These are phyloP conservation scores for Fraxinus xanthoxyloides DNA, from an alignment of 305 asterid species.

Conservation along the genomic window DNA sequence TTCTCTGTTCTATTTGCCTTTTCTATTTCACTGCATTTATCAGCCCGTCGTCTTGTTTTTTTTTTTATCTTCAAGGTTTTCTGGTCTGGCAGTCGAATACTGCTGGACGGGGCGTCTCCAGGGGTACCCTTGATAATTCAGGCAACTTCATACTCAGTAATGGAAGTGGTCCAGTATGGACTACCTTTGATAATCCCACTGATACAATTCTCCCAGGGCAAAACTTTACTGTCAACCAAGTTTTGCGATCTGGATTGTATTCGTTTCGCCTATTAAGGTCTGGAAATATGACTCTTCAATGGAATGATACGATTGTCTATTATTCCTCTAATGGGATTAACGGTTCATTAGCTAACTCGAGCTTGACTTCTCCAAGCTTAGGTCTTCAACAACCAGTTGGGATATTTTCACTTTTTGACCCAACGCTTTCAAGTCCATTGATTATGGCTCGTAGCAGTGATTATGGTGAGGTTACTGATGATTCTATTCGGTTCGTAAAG, in stretches of 20 bases:
- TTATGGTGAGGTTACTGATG: constrained; percentile 44
- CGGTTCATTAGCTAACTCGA: constrained; percentile 23
- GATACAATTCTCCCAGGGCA: constrained; percentile 69
- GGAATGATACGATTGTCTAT: constrained; percentile 52
- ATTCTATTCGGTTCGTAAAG: constrained; percentile 51
- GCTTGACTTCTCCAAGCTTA: constrained; percentile 55
- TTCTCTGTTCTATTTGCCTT: not conserved
- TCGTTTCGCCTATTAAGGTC: constrained; percentile 37
- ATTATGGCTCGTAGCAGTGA: constrained; percentile 52
- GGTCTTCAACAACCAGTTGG: constrained; percentile 44
- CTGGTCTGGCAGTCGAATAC: constrained; percentile 67
- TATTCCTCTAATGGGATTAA: constrained; percentile 45
- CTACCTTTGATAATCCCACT: constrained; percentile 66
- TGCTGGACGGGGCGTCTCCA: constrained; percentile 42
- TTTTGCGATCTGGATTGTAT: constrained; percentile 52
- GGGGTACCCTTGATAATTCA: constrained; percentile 52
- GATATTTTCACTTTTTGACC: constrained; percentile 45
- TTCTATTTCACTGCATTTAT: not conserved
- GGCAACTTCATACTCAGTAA: constrained; percentile 63
- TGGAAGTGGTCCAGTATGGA: constrained; percentile 44
- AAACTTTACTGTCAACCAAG: constrained; percentile 39
- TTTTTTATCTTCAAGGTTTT: not conserved
- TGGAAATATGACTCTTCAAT: constrained; percentile 48
- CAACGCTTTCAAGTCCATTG: constrained; percentile 34
- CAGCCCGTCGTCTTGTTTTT: not conserved